Percentiles rank a stretch among this genome's conserved stretches.
phyloP scores from a whole-genome alignment of 495 filamentous ascomycete genomes.

The Neurospora sp. region DNA sequence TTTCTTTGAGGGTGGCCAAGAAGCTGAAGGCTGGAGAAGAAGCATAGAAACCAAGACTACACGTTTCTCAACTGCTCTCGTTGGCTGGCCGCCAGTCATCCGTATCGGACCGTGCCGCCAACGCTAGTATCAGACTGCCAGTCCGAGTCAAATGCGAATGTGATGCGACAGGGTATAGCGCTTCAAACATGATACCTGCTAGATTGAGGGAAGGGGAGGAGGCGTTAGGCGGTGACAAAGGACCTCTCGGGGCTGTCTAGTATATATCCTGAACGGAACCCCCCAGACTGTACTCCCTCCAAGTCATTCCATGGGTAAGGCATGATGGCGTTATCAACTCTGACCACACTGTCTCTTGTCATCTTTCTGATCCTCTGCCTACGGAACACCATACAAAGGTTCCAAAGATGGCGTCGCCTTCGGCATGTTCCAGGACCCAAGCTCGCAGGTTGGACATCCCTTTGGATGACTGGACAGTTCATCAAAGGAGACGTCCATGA shows the following conservation, averaged over 20 bases:
- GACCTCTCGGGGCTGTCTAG: not conserved
- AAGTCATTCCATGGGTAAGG: not conserved
- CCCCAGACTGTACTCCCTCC: not conserved
- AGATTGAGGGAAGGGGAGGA: not conserved
- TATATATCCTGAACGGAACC: not conserved
- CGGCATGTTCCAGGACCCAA: slow-evolving; percentile 15
- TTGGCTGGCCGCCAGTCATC: not conserved
- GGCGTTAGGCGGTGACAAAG: no score
- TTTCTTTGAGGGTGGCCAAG: not conserved
- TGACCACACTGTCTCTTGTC: not conserved
- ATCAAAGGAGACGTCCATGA: slow-evolving; percentile 1
- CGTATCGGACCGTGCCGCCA: not conserved
- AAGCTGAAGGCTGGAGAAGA: not conserved
- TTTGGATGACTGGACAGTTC: slow-evolving; percentile 10
- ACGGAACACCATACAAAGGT: not conserved
- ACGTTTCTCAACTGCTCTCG: not conserved
- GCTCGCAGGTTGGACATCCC: slow-evolving; percentile 9
- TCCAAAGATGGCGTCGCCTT: slow-evolving; percentile 21
- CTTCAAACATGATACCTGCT: not conserved
- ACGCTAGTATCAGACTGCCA: not conserved
- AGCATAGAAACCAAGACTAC: not conserved
- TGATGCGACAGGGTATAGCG: not conserved
- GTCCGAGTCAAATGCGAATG: no score
- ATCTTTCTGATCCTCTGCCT: not conserved
- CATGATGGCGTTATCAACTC: not conserved